These are phyloP conservation scores for Colletotrichum sp. DNA, from an alignment of 2,329 filamentous ascomycete genomes.

Conservation along the genomic window DNA sequence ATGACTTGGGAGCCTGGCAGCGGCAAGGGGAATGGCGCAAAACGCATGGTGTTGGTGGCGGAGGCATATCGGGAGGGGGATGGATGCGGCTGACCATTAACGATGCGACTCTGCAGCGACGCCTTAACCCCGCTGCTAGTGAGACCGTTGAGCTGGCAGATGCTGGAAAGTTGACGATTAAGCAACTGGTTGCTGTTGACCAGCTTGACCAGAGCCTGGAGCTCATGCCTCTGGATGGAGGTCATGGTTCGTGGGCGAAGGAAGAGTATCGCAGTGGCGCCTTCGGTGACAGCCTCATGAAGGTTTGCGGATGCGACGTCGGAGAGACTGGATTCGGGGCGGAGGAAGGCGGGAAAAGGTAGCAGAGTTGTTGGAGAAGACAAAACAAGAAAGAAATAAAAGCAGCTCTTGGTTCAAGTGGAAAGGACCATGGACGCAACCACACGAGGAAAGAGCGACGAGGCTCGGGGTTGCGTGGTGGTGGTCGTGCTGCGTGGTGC, in stretches of 20 bases:
- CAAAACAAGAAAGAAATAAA: not conserved
- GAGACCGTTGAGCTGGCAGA: constrained; percentile 78
- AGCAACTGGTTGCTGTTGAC: constrained; percentile 51
- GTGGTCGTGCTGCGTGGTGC: not conserved
- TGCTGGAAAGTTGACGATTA: constrained; percentile 73
- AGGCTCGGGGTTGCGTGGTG: constrained; percentile 6
- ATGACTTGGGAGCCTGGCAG: not conserved
- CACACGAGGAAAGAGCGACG: constrained; percentile 15
- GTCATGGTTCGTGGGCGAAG: constrained; percentile 24
- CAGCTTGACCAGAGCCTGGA: constrained; percentile 48
- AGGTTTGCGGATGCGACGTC: constrained; percentile 16
- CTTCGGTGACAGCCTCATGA: constrained; percentile 22
- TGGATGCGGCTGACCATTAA: constrained; percentile 67
- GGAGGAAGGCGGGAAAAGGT: not conserved
- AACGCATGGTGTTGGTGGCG: not conserved
- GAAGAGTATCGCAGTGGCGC: not conserved
- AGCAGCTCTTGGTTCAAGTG: not conserved
- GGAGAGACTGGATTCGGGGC: not conserved
- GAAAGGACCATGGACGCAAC: constrained; percentile 17
- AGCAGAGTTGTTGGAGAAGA: not conserved
- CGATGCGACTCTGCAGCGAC: constrained; percentile 79
- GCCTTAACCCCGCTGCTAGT: constrained; percentile 85
- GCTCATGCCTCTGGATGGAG: constrained; percentile 44
- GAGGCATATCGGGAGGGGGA: constrained; percentile 1
- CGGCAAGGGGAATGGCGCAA: not conserved